These are phyloP conservation scores for Rhizoclosmatium globosum DNA, from an alignment of 192 early-diverging fungal species.

Conservation along the genomic window DNA sequence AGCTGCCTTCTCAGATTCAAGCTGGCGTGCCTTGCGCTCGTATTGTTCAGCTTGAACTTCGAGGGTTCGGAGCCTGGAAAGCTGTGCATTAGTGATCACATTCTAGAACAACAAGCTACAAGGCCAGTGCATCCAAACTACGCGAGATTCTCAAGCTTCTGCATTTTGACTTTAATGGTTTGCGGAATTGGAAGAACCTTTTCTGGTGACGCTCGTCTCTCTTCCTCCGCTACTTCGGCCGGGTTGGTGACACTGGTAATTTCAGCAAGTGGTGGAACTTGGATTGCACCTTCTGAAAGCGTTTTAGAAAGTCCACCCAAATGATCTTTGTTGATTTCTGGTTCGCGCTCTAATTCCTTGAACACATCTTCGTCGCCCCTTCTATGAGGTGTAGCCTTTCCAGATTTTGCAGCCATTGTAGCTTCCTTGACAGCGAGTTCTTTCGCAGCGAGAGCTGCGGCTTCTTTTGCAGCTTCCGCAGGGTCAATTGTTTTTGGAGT, in stretches of 20 bases:
- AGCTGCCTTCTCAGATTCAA: conserved; percentile 74
- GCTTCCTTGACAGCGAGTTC: neutral
- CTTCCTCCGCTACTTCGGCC: neutral
- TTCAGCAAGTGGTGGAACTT: neutral
- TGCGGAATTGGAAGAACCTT: neutral
- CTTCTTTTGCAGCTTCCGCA: conserved; percentile 11
- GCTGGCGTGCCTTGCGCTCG: conserved; percentile 84
- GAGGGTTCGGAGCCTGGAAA: conserved; percentile 4
- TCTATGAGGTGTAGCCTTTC: neutral
- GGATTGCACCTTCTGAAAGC: conserved; percentile 5
- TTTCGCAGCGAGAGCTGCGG: neutral
- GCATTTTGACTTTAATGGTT: conserved; percentile 26
- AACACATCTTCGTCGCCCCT: neutral
- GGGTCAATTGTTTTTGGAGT: conserved; percentile 25
- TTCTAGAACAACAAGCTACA: too few species aligned
- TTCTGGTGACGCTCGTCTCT: neutral
- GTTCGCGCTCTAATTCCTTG: neutral
- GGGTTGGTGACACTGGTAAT: neutral
- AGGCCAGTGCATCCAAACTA: too few species aligned
- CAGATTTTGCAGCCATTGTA: neutral
- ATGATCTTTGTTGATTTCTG: neutral
- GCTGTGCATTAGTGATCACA: too few species aligned
- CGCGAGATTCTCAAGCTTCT: neutral
- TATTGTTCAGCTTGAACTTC: conserved; percentile 57
- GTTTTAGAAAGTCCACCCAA: neutral